Evolutionary conservation across 169 alveolate genomes (phyloP), one percentile per base, ranked within the genome.

Genomic region (Cryptosporidium muris): DNA sequence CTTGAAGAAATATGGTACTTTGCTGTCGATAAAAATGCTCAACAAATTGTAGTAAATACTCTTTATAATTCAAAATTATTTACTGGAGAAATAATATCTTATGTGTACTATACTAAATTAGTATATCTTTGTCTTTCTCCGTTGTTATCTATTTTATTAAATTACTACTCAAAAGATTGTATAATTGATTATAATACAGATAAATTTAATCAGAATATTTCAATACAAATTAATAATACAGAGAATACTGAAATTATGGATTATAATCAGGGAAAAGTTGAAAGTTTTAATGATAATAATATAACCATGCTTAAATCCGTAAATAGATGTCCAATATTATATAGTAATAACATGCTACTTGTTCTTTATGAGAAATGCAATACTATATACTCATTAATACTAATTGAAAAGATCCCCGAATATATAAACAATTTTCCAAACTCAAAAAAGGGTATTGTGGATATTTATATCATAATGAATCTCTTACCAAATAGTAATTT

Each of bases 401-500:
- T 37, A 62, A 36, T 4, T 37, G 14, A 2, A 14, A 62, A 62
- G 12, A 36, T 1, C 4, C 12, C 38, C 8, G 16, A n/a, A 25
- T 48, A 58, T 6, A 74, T 74, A 2, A 2, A 36, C 2, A 63
- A 37, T 2, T 74, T 74, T 43, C 85, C 85, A 34, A 43, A 9
- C 8, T 58, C 52, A 25, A 56, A 60, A 37, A 58, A 52, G 0
- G 54, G 38, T 34, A 60, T 56, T 43, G 9, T 74, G 9, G 85
- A 74, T 58, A 52, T 74, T n/a, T 74, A 48, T 60, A 53, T 45
- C 6, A 47, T 54, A 6, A 60, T 74, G 67, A 74, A 60, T 47
- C 40, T 47, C 56, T 74, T 74, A 4, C 85, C 85, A 48, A 74
- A 63, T 37, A 74, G 85, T 58, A 16, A 74, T 34, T 48, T 74